Percentiles rank a stretch among this genome's conserved stretches.
phyloP scores from a whole-genome alignment of 2,329 filamentous ascomycete species.

The Metarhizium album region DNA sequence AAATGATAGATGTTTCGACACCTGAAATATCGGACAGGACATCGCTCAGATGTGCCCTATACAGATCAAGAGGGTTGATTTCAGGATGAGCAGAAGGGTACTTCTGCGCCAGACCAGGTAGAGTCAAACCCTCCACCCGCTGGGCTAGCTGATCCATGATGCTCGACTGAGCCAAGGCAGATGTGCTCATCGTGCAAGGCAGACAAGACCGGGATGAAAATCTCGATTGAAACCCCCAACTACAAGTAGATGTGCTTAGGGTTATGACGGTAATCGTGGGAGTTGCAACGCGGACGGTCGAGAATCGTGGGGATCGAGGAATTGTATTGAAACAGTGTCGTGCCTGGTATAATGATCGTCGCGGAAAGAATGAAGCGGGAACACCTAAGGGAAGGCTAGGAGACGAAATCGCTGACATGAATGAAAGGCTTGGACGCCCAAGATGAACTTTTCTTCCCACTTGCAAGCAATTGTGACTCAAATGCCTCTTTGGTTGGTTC shows the following conservation, averaged over 20 bases:
- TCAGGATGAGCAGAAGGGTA: constrained; percentile 54
- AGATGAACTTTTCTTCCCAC: constrained; percentile 1
- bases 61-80: constrained; percentile 68
- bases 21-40: constrained; percentile 58
- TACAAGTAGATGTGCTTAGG: neutral
- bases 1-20: constrained; percentile 60
- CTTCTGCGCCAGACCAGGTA: constrained; percentile 2
- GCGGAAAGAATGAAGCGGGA: neutral
- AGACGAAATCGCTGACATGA: constrained; percentile 2
- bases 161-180: constrained; percentile 3
- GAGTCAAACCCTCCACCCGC: constrained; percentile 7
- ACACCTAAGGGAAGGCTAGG: neutral
- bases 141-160: constrained; percentile 6
- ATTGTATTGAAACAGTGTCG: constrained; percentile 1
- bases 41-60: constrained; percentile 64
- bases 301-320: constrained; percentile 1
- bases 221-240: neutral
- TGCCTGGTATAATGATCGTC: neutral
- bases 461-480: constrained; percentile 6
- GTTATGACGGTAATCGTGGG: neutral
- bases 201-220: neutral
- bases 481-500: neutral
- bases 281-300: neutral
- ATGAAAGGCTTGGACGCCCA: neutral
- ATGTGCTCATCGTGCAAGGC: neutral